Evolutionary conservation across 2,329 filamentous ascomycete genomes (phyloP).

Genomic region (Microdochium nivale): DNA sequence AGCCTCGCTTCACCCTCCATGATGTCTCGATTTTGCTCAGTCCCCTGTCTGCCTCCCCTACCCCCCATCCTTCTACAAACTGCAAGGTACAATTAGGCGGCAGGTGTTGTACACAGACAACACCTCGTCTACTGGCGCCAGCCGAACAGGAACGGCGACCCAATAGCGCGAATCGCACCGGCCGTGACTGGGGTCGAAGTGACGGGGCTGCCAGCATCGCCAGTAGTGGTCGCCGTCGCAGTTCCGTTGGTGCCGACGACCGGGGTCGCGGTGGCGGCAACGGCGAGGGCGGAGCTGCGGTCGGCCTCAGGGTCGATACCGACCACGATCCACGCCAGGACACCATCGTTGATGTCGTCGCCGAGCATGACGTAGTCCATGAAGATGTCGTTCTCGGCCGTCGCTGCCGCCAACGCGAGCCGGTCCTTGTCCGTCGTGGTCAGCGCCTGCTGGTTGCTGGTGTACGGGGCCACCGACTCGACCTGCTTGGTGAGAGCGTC

Average conservation of each 20-base stretch:
- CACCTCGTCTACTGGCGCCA: not conserved
- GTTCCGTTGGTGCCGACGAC: too few species aligned
- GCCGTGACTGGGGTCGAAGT: not conserved
- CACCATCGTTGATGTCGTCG: not conserved
- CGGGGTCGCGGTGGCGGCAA: not conserved
- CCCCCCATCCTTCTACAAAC: too few species aligned
- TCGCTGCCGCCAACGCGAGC: not conserved
- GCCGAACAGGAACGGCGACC: not conserved
- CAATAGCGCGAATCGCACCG: not conserved
- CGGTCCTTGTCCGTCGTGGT: not conserved
- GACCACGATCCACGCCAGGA: not conserved
- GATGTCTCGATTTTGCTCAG: too few species aligned
- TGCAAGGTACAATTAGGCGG: too few species aligned
- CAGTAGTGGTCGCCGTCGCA: not conserved
- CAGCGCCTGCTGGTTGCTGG: conserved; percentile 7
- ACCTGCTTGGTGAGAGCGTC: conserved; percentile 18
- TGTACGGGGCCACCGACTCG: conserved; percentile 19
- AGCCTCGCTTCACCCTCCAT: too few species aligned
- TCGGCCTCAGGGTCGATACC: not conserved
- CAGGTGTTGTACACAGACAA: too few species aligned
- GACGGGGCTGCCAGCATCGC: not conserved
- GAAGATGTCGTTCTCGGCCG: not conserved
- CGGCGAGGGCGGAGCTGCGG: not conserved
- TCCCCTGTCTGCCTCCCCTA: too few species aligned
- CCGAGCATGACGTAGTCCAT: conserved; percentile 1